Evolutionary conservation across 73 alveolate genomes (phyloP).

Genomic region (Symbiodinium natans): DNA sequence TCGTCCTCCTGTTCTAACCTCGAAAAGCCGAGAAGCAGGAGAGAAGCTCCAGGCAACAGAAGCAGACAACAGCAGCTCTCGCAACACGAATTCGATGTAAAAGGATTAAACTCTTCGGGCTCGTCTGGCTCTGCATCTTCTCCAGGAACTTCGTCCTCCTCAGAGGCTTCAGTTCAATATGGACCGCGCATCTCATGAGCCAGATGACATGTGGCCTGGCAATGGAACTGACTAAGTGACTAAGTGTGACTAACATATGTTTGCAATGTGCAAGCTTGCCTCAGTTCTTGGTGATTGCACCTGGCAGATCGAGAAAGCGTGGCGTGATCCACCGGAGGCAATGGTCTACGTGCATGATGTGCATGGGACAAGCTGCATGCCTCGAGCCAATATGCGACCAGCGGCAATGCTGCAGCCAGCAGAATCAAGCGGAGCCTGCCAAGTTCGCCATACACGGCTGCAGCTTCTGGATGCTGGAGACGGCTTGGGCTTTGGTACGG

Average conservation of each 20-base stretch:
- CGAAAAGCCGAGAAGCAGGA: neutral
- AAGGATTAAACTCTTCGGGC: neutral
- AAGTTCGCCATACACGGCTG: no score
- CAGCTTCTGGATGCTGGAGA: no score
- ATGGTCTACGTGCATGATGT: neutral
- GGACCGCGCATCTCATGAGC: no score
- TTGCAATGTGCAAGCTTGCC: no score
- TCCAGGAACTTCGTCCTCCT: neutral
- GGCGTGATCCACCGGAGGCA: neutral
- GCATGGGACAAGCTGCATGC: neutral
- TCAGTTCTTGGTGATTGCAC: neutral
- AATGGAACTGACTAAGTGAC: no score
- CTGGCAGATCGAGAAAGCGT: no score
- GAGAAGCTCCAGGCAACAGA: neutral
- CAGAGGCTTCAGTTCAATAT: no score
- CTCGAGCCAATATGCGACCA: neutral
- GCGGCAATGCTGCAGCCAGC: neutral
- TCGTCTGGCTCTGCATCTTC: constrained; percentile 3
- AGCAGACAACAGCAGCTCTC: neutral
- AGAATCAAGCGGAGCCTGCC: neutral
- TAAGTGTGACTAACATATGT: no score
- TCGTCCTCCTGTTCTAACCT: neutral
- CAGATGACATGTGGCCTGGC: neutral
- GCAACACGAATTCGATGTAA: no score
- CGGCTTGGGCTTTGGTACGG: no score